Base-by-base conservation (phyloP, 2,329 filamentous ascomycete species). In the Aspergillus neoniger region DNA sequence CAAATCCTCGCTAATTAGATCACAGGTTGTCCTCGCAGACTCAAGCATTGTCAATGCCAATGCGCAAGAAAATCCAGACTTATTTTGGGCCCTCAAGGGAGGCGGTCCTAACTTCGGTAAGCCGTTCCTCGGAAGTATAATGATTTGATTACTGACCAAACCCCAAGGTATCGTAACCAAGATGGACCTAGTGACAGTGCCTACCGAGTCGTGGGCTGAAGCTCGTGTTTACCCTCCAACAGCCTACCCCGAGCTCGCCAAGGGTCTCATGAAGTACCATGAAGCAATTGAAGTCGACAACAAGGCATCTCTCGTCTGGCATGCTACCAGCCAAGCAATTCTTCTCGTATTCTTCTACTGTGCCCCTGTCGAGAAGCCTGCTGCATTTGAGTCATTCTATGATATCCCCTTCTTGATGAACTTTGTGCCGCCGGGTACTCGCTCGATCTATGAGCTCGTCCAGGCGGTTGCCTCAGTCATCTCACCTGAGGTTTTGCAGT, bases 71-170 rank as follows among this genome's bases (percentile, higher is more conserved):
- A 65, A 73, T 54, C n/a, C 61, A 1, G 72, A 74, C 57, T 63
- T 74, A 1, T 72, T 72, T 61, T 72, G 68, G 68, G 70, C 70
- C 2, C 58, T 74, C 25, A 72, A 73, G 51, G 72, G 71, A 7
- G 70, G 70, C 14, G 71, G 67, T 17, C 63, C 69, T 30, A 68
- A 64, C 39, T 74, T 73, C 41, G 71, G 72, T 62, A 67, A 67
- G 50, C 19, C 36, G 2, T 10, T 10, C 6, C 14, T 9, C 17
- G 21, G 17, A 14, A 2, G 4, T 12, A 30, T 12, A 12, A 30
- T 12, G 10, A 3, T 12, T 30, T 30, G 4, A 12, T 4, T 12
- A 30, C 28, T 30, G 3, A 30, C 38, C 3, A 10, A 5, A 19
- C 8, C 15, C 23, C 4, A 19, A 67, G 65, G 65, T 6, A 59